A percentile compares a stretch with the other conserved stretches of the same genome.
phyloP scores from a whole-genome alignment of 495 filamentous ascomycete genomes.

The Jackrogersella minutella region DNA sequence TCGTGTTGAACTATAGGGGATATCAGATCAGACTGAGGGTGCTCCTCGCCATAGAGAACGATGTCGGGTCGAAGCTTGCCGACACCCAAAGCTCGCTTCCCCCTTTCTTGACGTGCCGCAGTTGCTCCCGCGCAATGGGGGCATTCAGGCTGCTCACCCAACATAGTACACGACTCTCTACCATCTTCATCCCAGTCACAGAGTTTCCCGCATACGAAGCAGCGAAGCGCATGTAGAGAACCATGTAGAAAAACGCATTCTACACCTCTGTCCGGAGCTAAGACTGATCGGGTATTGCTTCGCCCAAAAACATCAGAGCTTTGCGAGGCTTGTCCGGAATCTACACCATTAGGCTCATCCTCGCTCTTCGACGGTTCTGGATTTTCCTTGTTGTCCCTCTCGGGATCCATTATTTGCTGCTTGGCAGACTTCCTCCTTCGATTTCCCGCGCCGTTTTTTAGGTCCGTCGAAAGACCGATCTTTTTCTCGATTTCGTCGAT shows the following conservation, averaged over 20 bases:
- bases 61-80: conserved; percentile 72
- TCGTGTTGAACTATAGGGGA: conserved; percentile 69
- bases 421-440: conserved; percentile 48
- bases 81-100: conserved; percentile 68
- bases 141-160: conserved; percentile 69
- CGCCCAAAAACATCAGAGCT: conserved; percentile 23
- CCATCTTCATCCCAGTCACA: conserved; percentile 66
- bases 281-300: conserved; percentile 50
- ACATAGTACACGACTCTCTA: conserved; percentile 56
- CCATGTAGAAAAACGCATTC: conserved; percentile 75
- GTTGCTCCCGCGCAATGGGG: conserved; percentile 65
- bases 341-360: not conserved
- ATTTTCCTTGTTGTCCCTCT: conserved; percentile 35
- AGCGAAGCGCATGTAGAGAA: conserved; percentile 65
- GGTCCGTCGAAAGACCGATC: conserved; percentile 63
- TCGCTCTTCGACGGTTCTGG: conserved; percentile 10
- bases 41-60: conserved; percentile 75
- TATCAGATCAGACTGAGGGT: conserved; percentile 70
- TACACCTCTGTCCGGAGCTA: conserved; percentile 48
- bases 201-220: conserved; percentile 66
- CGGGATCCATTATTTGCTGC: conserved; percentile 9
- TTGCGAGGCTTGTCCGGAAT: conserved; percentile 25
- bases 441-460: conserved; percentile 64
- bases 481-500: conserved; percentile 74
- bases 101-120: conserved; percentile 63